phyloP scores from a whole-genome alignment of 1,284 basidiomycete genomes.

The Trametes sp. region DNA sequence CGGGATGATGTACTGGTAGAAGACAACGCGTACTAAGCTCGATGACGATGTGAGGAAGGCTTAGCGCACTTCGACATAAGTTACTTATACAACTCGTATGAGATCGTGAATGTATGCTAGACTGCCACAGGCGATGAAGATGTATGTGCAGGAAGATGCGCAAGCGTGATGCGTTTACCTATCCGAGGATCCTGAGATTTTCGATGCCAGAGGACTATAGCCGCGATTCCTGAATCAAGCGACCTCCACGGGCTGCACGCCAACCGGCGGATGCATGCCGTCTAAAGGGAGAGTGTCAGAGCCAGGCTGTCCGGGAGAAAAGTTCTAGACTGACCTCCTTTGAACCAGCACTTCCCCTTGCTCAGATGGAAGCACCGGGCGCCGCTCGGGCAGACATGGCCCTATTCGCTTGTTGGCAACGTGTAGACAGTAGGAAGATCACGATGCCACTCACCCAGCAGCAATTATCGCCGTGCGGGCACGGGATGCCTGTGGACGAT shows the following conservation, averaged over 20 bases:
- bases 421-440: not conserved
- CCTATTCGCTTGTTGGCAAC: constrained; percentile 44
- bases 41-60: constrained; percentile 13
- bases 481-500: constrained; percentile 59
- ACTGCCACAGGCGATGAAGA: not conserved
- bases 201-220: not conserved
- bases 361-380: constrained; percentile 53
- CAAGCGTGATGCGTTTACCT: constrained; percentile 12
- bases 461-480: constrained; percentile 73
- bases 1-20: not conserved
- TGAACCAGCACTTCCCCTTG: constrained; percentile 83
- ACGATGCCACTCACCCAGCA: constrained; percentile 55
- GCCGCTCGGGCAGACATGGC: constrained; percentile 83
- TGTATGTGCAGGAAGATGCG: constrained; percentile 8
- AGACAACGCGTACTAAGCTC: not conserved
- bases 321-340: constrained; percentile 69
- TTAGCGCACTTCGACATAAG: constrained; percentile 24
- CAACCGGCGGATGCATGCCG: constrained; percentile 33
- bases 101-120: constrained; percentile 1
- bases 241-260: constrained; percentile 10
- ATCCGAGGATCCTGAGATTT: constrained; percentile 13
- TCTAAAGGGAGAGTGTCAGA: constrained; percentile 29
- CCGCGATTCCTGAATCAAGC: constrained; percentile 5
- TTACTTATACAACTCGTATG: constrained; percentile 14
- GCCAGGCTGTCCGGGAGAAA: no score